Conservation (phyloP, 805 yeast species). For the Candida saitoana region DNA sequence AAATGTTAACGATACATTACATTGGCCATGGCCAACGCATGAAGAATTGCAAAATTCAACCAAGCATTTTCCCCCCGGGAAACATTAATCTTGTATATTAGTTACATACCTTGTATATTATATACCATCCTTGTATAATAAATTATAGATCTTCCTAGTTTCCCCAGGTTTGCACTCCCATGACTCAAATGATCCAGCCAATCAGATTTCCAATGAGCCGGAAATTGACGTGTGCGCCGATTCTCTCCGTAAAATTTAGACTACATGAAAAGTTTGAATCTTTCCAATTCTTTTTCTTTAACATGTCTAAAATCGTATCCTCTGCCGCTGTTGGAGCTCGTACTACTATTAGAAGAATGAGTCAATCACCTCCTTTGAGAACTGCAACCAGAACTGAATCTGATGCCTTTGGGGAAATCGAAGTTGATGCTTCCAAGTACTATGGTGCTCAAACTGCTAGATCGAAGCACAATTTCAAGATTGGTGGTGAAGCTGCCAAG, state of each 20-base stretch:
- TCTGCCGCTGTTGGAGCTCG: conserved; percentile 12
- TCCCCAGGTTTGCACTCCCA: conserved; percentile 1
- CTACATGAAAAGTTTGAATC: background rate
- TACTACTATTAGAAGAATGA: conserved; percentile 21
- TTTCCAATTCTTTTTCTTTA: conserved; percentile 2
- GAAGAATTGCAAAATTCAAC: conserved; percentile 15
- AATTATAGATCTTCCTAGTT: background rate
- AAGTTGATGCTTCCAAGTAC: conserved; percentile 80
- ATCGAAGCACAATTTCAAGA: conserved; percentile 89
- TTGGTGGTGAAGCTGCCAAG: conserved; percentile 86
- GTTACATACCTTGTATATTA: background rate
- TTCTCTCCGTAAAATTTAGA: background rate
- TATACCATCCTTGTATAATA: background rate
- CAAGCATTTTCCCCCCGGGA: background rate
- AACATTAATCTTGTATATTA: background rate
- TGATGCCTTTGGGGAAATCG: conserved; percentile 96
- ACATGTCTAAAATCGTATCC: conserved; percentile 26
- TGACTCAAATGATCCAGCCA: background rate
- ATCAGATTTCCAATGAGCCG: background rate
- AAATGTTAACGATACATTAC: conserved; percentile 4
- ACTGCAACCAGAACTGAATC: conserved; percentile 64
- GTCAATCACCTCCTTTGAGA: conserved; percentile 22
- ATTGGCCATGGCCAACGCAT: conserved; percentile 35
- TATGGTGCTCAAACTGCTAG: conserved; percentile 99
- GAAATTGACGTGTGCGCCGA: background rate